Conservation (phyloP, 331 rosid genomes). For the Acacia pycnantha region DNA sequence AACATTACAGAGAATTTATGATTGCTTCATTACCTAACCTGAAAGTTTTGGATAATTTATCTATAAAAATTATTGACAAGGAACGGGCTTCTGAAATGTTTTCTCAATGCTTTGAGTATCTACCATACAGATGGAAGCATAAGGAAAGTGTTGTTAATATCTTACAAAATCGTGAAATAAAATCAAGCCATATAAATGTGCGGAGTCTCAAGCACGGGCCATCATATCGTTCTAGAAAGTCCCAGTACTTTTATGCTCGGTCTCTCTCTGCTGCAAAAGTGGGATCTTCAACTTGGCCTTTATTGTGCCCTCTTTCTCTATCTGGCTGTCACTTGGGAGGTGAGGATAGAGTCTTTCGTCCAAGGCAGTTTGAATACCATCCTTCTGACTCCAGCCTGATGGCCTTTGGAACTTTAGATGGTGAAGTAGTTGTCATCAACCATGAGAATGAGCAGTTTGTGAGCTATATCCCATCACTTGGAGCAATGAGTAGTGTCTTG, state of each 20-base stretch:
- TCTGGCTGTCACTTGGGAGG: constrained; percentile 45
- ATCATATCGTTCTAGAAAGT: constrained; percentile 43
- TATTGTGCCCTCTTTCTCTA: constrained; percentile 61
- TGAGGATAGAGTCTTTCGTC: constrained; percentile 59
- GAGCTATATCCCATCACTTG: constrained; percentile 69
- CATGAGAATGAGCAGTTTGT: constrained; percentile 67
- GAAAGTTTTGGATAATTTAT: constrained; percentile 61
- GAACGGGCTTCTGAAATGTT: constrained; percentile 57
- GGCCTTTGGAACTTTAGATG: constrained; percentile 88
- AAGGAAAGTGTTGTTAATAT: constrained; percentile 65
- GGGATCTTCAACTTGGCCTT: constrained; percentile 83
- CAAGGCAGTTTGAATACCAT: constrained; percentile 89
- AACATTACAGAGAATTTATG: constrained; percentile 79
- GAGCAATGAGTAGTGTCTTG: constrained; percentile 80
- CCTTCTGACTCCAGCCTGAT: constrained; percentile 73
- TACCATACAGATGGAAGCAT: constrained; percentile 64
- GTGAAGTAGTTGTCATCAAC: constrained; percentile 79
- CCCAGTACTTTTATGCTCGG: constrained; percentile 60
- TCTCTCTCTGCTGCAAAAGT: constrained; percentile 77
- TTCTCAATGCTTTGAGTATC: constrained; percentile 63
- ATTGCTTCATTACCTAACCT: constrained; percentile 66
- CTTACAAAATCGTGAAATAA: constrained; percentile 66
- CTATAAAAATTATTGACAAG: constrained; percentile 55
- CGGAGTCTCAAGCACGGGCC: constrained; percentile 35
- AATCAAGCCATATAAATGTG: constrained; percentile 44